Conservation (phyloP, 805 yeast species). For the Pichia ethanolica region DNA sequence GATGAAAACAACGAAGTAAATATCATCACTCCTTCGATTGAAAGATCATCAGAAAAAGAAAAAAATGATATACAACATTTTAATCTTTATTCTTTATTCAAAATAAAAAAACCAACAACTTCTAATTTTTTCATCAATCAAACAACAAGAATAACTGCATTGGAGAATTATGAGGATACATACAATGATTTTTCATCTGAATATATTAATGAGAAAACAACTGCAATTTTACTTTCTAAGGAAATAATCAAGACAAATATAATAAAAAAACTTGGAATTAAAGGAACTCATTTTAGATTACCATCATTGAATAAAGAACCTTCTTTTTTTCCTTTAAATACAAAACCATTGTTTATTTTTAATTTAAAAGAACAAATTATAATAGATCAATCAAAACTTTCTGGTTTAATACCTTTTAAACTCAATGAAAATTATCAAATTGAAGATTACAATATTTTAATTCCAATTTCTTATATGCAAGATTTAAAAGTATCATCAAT, state of each 20-base stretch:
- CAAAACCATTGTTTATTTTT: conserved; percentile 33
- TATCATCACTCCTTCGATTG: too few species aligned
- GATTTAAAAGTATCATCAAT: not conserved
- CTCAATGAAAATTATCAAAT: conserved; percentile 30
- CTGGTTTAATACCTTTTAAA: conserved; percentile 32
- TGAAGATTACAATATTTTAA: conserved; percentile 31
- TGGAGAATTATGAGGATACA: conserved; percentile 12
- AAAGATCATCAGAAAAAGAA: too few species aligned
- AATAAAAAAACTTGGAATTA: conserved; percentile 14
- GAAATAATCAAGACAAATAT: conserved; percentile 9
- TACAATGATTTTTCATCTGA: conserved; percentile 5
- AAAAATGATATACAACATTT: too few species aligned
- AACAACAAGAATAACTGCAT: not conserved
- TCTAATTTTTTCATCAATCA: not conserved
- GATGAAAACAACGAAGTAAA: not conserved
- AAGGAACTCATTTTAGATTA: conserved; percentile 3
- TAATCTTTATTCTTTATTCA: too few species aligned
- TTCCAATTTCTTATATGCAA: conserved; percentile 28
- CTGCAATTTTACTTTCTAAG: conserved; percentile 18
- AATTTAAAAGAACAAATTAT: conserved; percentile 23
- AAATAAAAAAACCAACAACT: too few species aligned
- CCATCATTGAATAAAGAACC: not conserved
- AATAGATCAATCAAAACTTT: conserved; percentile 17
- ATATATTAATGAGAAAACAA: conserved; percentile 16
- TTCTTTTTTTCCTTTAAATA: conserved; percentile 28